Evolutionary conservation across 139 green algal species (phyloP).

Genomic region (Micromonas pusilla): DNA sequence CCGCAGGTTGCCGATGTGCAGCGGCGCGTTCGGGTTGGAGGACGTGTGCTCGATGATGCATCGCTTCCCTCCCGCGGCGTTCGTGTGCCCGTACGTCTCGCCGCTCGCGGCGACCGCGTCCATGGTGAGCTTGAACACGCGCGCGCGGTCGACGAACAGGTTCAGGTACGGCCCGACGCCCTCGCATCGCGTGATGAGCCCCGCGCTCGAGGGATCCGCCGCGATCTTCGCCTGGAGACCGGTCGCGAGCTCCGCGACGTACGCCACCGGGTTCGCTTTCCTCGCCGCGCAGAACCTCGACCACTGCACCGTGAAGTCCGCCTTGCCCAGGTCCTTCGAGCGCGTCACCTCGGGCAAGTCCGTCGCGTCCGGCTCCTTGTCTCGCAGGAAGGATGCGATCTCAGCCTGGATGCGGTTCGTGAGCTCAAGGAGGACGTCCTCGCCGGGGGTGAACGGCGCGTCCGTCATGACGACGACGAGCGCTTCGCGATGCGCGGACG

Average conservation of each 20-base stretch:
- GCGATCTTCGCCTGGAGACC: constrained; percentile 3
- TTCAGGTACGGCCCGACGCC: constrained; percentile 33
- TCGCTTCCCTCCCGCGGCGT: constrained; percentile 24
- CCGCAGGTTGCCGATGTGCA: constrained; percentile 40
- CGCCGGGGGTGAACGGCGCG: neutral
- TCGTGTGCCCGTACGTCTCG: constrained; percentile 26
- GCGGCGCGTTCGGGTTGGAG: constrained; percentile 36
- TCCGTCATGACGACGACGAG: neutral
- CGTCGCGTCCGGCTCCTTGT: neutral
- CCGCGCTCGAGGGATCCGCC: constrained; percentile 7
- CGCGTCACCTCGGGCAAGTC: neutral
- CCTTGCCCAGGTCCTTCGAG: constrained; percentile 1
- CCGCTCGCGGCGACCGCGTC: neutral
- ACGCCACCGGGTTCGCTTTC: constrained; percentile 27
- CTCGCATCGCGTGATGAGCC: neutral
- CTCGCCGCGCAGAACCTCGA: neutral
- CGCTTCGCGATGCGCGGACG: too few species aligned
- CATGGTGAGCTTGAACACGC: constrained; percentile 26
- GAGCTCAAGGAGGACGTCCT: constrained; percentile 13
- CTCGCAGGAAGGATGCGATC: neutral
- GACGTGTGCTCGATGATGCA: constrained; percentile 38
- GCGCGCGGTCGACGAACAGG: constrained; percentile 29
- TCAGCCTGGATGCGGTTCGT: neutral
- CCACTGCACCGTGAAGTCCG: constrained; percentile 26
- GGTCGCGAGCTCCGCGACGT: constrained; percentile 7